These are phyloP conservation scores for Xerocomellus amylosporus DNA, from an alignment of 768 basidiomycete species.

Conservation along the genomic window DNA sequence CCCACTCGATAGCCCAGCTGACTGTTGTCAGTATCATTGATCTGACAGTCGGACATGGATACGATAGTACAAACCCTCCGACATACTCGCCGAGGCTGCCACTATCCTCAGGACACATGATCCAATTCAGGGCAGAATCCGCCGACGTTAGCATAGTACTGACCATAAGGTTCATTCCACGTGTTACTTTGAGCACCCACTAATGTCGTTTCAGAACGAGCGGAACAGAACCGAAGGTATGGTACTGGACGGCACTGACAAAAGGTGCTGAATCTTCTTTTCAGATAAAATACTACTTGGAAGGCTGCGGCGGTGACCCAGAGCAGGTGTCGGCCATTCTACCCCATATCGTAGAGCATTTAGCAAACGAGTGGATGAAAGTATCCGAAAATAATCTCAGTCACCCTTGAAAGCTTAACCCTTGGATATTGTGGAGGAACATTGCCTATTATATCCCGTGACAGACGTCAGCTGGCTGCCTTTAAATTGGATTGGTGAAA, in stretches of 20 bases:
- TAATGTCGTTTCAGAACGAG: slow-evolving; percentile 55
- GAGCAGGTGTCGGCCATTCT: slow-evolving; percentile 49
- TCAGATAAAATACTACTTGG: slow-evolving; percentile 86
- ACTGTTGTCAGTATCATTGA: slow-evolving; percentile 65
- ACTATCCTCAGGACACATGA: slow-evolving; percentile 81
- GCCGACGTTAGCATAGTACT: slow-evolving; percentile 54
- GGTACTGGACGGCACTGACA: background rate
- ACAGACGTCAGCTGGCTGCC: no score
- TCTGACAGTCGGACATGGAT: slow-evolving; percentile 59
- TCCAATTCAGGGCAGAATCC: slow-evolving; percentile 61
- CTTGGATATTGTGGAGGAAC: background rate
- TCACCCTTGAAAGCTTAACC: slow-evolving; percentile 22
- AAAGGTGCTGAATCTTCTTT: background rate
- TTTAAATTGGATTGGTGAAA: no score
- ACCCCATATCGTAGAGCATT: slow-evolving; percentile 53
- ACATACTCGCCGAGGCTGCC: slow-evolving; percentile 59
- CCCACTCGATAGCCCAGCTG: slow-evolving; percentile 57
- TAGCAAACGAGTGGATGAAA: slow-evolving; percentile 69
- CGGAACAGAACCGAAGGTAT: slow-evolving; percentile 87
- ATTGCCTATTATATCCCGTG: no score
- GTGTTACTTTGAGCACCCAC: background rate
- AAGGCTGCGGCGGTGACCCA: slow-evolving; percentile 63
- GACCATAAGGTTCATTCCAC: slow-evolving; percentile 57
- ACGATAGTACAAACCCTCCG: slow-evolving; percentile 74
- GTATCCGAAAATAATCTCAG: slow-evolving; percentile 50